Base-by-base conservation (phyloP, 345 rosid genomes). In the Corchorus olitorius region DNA sequence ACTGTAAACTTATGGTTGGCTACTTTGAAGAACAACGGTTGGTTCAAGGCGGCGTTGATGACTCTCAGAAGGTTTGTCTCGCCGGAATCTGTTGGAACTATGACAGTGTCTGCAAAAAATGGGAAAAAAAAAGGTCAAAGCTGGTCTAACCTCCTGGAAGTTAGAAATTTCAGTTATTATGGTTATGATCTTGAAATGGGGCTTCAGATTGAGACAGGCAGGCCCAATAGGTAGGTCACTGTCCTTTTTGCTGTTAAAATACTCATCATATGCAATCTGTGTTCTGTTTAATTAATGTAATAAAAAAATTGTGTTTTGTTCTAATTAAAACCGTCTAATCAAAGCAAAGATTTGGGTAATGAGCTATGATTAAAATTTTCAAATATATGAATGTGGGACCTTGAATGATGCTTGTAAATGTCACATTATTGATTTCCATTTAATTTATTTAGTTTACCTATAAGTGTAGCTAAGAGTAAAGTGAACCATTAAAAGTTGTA, bases 1-100 rank as follows among this genome's bases (percentile, higher is more conserved):
- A 95, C 98, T 0, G 98, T 92, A 79, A 95, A 79, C n/a, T 62
- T 77, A 84, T 95, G 99, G 86, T 89, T 89, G 78, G 98, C 97
- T 6, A 95, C 74, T 22, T 88, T 56, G 86, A 95, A 93, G 88
- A 92, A 95, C 15, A 95, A 86, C 17, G 86, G 84, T 79, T 95
- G 99, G 88, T 95, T 95, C 77, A 95, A 70, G 45, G 89, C 98
- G 39, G 99, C 83, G 77, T 95, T 95, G 76, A 95, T 88, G 52
- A 95, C 92, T 27, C 98, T 81, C 35, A 95, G 81, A 39, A 95
- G 99, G 81, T 88, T 76, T 50, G 92, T 88, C 89, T 93, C 97
- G 5, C 97, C 97, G 17, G 84, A 65, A 20, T 85, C 90, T 1
- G 91, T 88, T 0, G 98, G 93, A 59, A 95, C 91, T 10, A 88